These are phyloP conservation scores for Tuber umbilicatum DNA, from an alignment of 495 filamentous ascomycete genomes.

Conservation along the genomic window DNA sequence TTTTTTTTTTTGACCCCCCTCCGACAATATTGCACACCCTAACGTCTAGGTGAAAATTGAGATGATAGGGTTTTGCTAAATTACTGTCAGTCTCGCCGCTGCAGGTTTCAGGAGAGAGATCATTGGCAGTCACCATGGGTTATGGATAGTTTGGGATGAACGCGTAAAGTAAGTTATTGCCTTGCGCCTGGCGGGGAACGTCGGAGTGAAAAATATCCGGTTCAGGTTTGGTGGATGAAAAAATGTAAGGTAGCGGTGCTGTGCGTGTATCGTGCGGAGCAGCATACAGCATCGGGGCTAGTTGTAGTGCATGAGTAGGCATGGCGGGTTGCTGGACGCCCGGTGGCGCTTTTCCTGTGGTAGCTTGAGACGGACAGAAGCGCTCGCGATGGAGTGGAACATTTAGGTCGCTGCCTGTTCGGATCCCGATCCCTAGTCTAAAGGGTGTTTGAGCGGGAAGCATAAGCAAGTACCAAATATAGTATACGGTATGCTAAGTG, in stretches of 20 bases:
- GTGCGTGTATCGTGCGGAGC: background rate
- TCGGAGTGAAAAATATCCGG: background rate
- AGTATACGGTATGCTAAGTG: background rate
- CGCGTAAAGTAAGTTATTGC: background rate
- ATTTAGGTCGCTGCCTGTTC: background rate
- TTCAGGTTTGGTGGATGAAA: background rate
- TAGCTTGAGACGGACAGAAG: background rate
- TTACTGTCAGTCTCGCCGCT: background rate
- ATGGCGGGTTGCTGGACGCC: background rate
- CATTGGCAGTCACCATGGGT: background rate
- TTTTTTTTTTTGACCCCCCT: too few relatives aligned
- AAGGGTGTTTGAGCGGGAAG: background rate
- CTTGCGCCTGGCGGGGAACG: background rate
- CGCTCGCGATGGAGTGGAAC: background rate
- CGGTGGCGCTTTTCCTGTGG: background rate
- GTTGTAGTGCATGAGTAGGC: too few relatives aligned
- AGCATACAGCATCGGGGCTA: background rate
- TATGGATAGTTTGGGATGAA: background rate
- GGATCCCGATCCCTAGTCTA: background rate
- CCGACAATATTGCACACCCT: too few relatives aligned
- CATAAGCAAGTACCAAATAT: background rate
- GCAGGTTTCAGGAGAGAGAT: background rate
- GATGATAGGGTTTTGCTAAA: too few relatives aligned
- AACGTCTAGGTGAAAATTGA: too few relatives aligned
- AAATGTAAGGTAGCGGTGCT: background rate